Conservation (phyloP, 2,329 filamentous ascomycete species). For the Penicillium sp. region DNA sequence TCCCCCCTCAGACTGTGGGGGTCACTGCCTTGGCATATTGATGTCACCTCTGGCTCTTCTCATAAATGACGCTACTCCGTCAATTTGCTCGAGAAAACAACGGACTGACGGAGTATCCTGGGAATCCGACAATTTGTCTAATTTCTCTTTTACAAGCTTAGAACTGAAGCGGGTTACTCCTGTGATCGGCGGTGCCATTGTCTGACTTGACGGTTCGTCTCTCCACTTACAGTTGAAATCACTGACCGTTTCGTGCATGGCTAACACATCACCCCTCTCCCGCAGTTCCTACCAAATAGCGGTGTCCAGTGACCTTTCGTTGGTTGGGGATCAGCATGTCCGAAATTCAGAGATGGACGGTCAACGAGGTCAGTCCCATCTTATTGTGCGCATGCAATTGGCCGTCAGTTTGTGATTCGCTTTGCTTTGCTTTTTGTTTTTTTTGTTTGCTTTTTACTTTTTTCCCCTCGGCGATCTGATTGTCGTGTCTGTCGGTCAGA, state of each 20-base stretch:
- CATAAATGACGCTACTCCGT: not conserved
- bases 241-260: not conserved
- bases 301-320: slow-evolving; percentile 14
- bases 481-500: slow-evolving; percentile 23
- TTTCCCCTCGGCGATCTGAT: not conserved
- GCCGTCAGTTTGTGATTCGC: slow-evolving; percentile 2
- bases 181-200: not conserved
- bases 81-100: too few relatives aligned
- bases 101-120: too few relatives aligned
- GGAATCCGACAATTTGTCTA: not conserved
- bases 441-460: slow-evolving; percentile 1
- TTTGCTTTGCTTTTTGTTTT: slow-evolving; percentile 7
- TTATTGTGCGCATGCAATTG: slow-evolving; percentile 12
- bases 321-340: slow-evolving; percentile 28
- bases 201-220: not conserved
- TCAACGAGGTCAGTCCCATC: slow-evolving; percentile 39
- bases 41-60: not conserved
- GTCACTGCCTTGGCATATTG: not conserved
- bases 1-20: not conserved
- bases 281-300: slow-evolving; percentile 16
- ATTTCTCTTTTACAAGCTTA: not conserved
- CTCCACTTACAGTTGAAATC: not conserved
- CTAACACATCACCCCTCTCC: slow-evolving; percentile 8
- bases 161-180: not conserved
- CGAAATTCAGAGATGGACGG: slow-evolving; percentile 45